Base-by-base conservation (phyloP, 2,329 filamentous ascomycete species). In the Exophiala sp. region DNA sequence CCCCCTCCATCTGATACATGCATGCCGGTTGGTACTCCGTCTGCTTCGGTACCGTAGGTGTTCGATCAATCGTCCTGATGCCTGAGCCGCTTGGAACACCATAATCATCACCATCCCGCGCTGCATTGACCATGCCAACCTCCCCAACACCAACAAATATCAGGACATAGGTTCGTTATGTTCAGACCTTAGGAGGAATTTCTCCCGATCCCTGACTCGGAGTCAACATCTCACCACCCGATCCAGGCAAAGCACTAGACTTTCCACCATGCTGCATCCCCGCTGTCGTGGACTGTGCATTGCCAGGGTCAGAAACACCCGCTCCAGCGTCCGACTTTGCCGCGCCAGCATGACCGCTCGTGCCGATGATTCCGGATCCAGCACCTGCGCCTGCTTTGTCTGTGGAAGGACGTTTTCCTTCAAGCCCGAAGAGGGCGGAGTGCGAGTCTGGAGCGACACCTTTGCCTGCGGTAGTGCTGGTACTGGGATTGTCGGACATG, bases 401-500 rank as follows among this genome's bases (percentile, higher is more conserved):
- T 18, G 56, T 56, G n/a, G 53, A 56, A 1, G 57, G 38, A 37
- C 52, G 27, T 24, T 51, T 53, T 9, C 53, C 55, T 34, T 52
- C 34, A 23, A 60, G 56, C 11, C 57, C 57, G 34, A 60, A 60
- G 10, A 48, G 48, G 23, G 50, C 48, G 4, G 57, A 58, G 39
- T 59, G 57, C 9, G 57, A 58, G 24, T 42, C 35, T 27, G 52
- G 38, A 2, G 38, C 34, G 34, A 37, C 38, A 10, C 38, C 38
- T 13, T 41, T 41, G 38, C 13, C 16, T 5, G 32, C 13, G 11
- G 6, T 50, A 6, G 48, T 24, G 22, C 40, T 23, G 29, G 4
- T 39, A 14, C 35, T 10, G 24, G 24, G 24, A n/a, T 4, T 19
- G 13, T 41, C 38, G 10, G 38, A 22, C 38, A 41, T 41, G 19